Percentiles rank a stretch among this genome's conserved stretches.
These are phyloP conservation scores for Barnettozyma californica DNA, from an alignment of 805 yeast species.

Conservation along the genomic window DNA sequence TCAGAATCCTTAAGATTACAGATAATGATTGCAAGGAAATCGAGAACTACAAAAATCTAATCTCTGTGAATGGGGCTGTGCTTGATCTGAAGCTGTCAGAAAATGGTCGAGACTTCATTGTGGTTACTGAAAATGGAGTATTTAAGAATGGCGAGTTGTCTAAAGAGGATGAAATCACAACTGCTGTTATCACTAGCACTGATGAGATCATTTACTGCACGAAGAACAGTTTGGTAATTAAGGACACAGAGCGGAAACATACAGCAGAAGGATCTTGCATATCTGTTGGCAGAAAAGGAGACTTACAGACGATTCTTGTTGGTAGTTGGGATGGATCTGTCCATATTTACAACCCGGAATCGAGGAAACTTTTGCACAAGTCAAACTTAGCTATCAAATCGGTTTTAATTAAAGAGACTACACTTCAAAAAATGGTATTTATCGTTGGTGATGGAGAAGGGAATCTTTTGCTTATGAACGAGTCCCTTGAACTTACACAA, in stretches of 20 bases:
- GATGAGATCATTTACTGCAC: slow-evolving; percentile 1
- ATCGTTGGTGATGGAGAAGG: slow-evolving; percentile 25
- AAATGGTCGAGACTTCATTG: slow-evolving; percentile 3
- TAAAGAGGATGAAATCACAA: not conserved
- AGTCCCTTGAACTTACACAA: not conserved
- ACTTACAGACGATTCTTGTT: slow-evolving; percentile 7
- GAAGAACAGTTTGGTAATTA: not conserved
- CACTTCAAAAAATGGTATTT: not conserved
- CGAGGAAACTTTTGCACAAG: slow-evolving; percentile 3
- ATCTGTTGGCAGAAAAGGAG: slow-evolving; percentile 1
- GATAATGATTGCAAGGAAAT: not conserved
- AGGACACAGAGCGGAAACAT: slow-evolving; percentile 2
- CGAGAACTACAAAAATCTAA: slow-evolving; percentile 11
- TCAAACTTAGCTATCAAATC: slow-evolving; percentile 16
- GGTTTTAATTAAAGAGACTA: slow-evolving; percentile 12
- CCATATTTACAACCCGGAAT: slow-evolving; percentile 6
- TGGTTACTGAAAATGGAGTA: slow-evolving; percentile 18
- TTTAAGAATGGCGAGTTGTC: slow-evolving; percentile 10
- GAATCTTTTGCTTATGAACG: slow-evolving; percentile 4
- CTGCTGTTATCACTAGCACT: not conserved
- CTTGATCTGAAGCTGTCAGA: slow-evolving; percentile 10
- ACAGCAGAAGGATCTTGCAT: slow-evolving; percentile 16
- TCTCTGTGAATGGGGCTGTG: slow-evolving; percentile 12
- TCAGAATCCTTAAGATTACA: not conserved
- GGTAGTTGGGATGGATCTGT: slow-evolving; percentile 25